Percentiles rank a stretch among this genome's conserved stretches.
phyloP scores from a whole-genome alignment of 495 filamentous ascomycete species.

The Penicillium macrosclerotiorum region DNA sequence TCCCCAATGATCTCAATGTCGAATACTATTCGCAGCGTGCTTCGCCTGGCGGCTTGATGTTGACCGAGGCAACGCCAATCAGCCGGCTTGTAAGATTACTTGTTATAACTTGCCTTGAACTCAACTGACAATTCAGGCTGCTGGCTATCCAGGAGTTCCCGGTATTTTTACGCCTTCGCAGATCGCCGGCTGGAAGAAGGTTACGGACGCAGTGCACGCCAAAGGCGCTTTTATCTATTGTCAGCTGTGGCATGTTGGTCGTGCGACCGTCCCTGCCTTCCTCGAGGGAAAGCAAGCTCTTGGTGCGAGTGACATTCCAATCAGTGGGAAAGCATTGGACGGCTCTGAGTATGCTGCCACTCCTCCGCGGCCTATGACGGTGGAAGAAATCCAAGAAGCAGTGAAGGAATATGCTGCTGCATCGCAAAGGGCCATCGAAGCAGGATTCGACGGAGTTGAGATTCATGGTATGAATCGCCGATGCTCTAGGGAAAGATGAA shows the following conservation, averaged over 20 bases:
- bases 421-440: slow-evolving; percentile 57
- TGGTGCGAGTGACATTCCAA: slow-evolving; percentile 23
- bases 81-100: slow-evolving; percentile 21
- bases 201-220: slow-evolving; percentile 51
- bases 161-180: slow-evolving; percentile 48
- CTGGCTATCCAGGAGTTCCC: slow-evolving; percentile 44
- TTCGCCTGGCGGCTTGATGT: slow-evolving; percentile 44
- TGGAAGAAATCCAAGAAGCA: slow-evolving; percentile 40
- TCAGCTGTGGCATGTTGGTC: slow-evolving; percentile 54
- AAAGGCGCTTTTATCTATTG: slow-evolving; percentile 50
- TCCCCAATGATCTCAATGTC: slow-evolving; percentile 35
- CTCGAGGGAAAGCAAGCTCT: slow-evolving; percentile 21
- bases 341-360: slow-evolving; percentile 26
- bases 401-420: slow-evolving; percentile 53
- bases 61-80: slow-evolving; percentile 47
- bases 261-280: slow-evolving; percentile 40
- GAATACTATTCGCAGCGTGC: slow-evolving; percentile 54
- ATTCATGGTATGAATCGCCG: slow-evolving; percentile 39
- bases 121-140: slow-evolving; percentile 17
- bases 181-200: slow-evolving; percentile 46
- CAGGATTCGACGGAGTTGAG: slow-evolving; percentile 61
- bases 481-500: background rate
- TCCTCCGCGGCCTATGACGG: slow-evolving; percentile 41
- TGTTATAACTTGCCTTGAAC: background rate
- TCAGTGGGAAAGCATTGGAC: slow-evolving; percentile 26